phyloP scores from a whole-genome alignment of 345 rosid genomes.

The Eucalyptus curtisii region DNA sequence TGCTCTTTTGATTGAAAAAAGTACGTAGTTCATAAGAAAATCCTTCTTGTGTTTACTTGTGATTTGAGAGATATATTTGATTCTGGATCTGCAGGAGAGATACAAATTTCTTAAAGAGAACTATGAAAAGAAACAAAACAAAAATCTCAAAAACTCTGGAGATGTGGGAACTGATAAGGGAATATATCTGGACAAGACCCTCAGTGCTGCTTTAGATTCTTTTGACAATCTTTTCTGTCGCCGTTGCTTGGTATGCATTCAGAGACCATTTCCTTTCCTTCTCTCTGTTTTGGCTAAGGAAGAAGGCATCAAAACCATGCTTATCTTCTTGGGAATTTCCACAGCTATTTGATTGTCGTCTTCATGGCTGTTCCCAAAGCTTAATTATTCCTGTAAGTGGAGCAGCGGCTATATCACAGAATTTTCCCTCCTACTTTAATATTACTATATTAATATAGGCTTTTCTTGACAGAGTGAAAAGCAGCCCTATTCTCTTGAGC shows the following conservation, averaged over 20 bases:
- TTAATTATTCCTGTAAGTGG: slow-evolving; percentile 72
- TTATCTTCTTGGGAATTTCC: slow-evolving; percentile 5
- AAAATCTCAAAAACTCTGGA: slow-evolving; percentile 21
- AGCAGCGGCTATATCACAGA: neutral
- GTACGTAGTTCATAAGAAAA: neutral
- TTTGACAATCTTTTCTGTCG: slow-evolving; percentile 98
- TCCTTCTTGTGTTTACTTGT: neutral
- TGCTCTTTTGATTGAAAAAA: neutral
- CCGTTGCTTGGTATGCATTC: slow-evolving; percentile 74
- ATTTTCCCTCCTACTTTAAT: neutral
- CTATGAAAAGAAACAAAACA: slow-evolving; percentile 13
- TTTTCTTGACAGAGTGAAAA: slow-evolving; percentile 72
- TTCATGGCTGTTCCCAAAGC: slow-evolving; percentile 97
- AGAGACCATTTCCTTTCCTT: neutral
- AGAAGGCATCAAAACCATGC: neutral
- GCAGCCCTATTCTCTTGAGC: slow-evolving; percentile 65
- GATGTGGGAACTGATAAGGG: slow-evolving; percentile 39
- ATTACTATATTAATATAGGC: slow-evolving; percentile 7
- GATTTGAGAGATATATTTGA: neutral
- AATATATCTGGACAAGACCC: slow-evolving; percentile 65
- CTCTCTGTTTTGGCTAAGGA: neutral
- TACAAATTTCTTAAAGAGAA: slow-evolving; percentile 52
- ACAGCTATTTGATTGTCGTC: slow-evolving; percentile 97
- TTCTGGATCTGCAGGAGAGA: slow-evolving; percentile 56
- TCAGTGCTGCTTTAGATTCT: slow-evolving; percentile 89